Percentiles rank a stretch among this genome's conserved stretches.
Conservation (phyloP, 352 stramenopile genomes). For the Pythium coloratum region DNA sequence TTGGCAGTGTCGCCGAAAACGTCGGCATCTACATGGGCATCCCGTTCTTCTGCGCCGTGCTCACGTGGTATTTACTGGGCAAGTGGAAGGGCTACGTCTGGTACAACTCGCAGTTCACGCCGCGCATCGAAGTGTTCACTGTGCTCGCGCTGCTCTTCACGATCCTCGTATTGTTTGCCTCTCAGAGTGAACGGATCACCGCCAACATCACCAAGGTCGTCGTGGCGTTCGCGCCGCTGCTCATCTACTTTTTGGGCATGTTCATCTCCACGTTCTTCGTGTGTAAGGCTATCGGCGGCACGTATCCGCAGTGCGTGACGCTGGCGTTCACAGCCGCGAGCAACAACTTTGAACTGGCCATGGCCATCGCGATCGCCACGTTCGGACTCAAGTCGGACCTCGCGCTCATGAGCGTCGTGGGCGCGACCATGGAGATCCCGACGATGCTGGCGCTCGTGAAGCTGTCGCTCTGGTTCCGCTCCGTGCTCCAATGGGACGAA, state of each 20-base stretch:
- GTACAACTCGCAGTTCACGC: conserved; percentile 55
- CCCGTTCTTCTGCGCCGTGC: conserved; percentile 50
- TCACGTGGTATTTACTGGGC: conserved; percentile 36
- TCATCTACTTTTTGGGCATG: conserved; percentile 65
- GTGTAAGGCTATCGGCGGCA: conserved; percentile 35
- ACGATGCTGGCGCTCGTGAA: conserved; percentile 67
- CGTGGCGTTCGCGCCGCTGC: conserved; percentile 52
- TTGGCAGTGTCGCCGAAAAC: conserved; percentile 46
- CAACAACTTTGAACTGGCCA: conserved; percentile 84
- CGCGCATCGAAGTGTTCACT: conserved; percentile 42
- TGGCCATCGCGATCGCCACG: conserved; percentile 62
- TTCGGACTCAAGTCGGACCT: conserved; percentile 74
- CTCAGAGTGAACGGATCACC: conserved; percentile 60
- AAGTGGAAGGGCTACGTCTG: conserved; percentile 40
- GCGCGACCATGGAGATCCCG: conserved; percentile 70
- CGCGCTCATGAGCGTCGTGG: conserved; percentile 66
- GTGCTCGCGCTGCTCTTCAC: conserved; percentile 63
- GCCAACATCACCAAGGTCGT: conserved; percentile 51
- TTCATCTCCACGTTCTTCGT: conserved; percentile 49
- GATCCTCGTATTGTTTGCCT: conserved; percentile 72
- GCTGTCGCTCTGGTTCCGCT: conserved; percentile 40
- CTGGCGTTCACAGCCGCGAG: conserved; percentile 74
- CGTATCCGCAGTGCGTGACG: conserved; percentile 44
- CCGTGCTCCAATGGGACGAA: conserved; percentile 4
- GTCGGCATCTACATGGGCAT: conserved; percentile 74